Evolutionary conservation across 305 asterid species (phyloP).

Genomic region (Ilex paraguariensis): DNA sequence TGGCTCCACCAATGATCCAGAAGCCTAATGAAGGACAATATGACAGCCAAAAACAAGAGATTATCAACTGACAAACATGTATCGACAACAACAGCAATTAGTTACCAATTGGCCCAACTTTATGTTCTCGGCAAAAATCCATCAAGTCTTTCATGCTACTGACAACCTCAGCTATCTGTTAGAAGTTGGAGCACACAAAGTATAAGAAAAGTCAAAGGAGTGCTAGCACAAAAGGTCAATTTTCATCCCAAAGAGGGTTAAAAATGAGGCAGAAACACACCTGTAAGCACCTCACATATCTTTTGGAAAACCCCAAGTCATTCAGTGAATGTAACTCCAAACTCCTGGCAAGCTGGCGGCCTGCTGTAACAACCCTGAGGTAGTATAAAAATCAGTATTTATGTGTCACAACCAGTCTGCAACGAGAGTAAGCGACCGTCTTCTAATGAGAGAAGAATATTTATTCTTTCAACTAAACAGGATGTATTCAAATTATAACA

Average conservation of each 20-base stretch:
- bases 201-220: constrained; percentile 11
- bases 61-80: no score
- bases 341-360: constrained; percentile 26
- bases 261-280: constrained; percentile 16
- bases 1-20: no score
- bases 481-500: no score
- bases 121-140: constrained; percentile 72
- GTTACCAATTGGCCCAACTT: constrained; percentile 89
- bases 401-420: no score
- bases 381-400: not conserved
- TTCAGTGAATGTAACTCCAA: constrained; percentile 46
- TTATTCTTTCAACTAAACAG: no score
- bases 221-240: not conserved
- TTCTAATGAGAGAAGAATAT: no score
- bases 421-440: no score
- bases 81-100: not conserved
- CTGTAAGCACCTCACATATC: constrained; percentile 57
- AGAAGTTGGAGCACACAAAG: constrained; percentile 14
- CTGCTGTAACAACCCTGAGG: constrained; percentile 41
- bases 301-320: constrained; percentile 61
- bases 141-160: constrained; percentile 94
- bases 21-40: no score
- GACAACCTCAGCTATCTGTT: constrained; percentile 94
- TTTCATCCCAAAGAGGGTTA: not conserved
- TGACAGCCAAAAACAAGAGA: no score